These are phyloP conservation scores for Stygiomarasmius scandens DNA, from an alignment of 1,284 basidiomycete species.

Conservation along the genomic window DNA sequence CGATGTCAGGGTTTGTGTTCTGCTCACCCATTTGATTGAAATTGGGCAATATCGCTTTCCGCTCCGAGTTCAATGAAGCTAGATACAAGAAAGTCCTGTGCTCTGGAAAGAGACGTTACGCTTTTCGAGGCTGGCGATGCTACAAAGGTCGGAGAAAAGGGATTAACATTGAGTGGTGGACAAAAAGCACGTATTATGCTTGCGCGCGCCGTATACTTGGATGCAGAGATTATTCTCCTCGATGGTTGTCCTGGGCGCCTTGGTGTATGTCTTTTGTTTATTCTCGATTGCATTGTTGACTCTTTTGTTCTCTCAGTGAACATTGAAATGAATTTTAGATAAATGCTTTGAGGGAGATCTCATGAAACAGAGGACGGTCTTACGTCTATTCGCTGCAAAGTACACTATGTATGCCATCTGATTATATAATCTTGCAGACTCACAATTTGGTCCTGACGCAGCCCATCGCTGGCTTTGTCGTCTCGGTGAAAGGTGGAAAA, in stretches of 20 bases:
- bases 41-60: too few species aligned
- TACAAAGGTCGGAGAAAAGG: too few species aligned
- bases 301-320: conserved; percentile 26
- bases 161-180: too few species aligned
- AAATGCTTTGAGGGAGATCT: conserved; percentile 74
- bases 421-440: conserved; percentile 37
- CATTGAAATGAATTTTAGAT: conserved; percentile 77
- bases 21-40: too few species aligned
- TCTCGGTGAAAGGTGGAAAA: too few species aligned
- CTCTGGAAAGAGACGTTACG: too few species aligned
- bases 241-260: conserved; percentile 65
- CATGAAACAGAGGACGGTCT: conserved; percentile 66
- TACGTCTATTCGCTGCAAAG: conserved; percentile 37
- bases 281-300: not conserved
- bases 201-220: conserved; percentile 71
- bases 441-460: conserved; percentile 64
- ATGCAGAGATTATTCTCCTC: conserved; percentile 61
- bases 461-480: conserved; percentile 58
- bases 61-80: too few species aligned
- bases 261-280: conserved; percentile 39
- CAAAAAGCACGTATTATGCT: conserved; percentile 31
- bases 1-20: too few species aligned
- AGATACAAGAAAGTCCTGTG: too few species aligned
- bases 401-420: not conserved
- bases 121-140: too few species aligned